Evolutionary conservation across 495 filamentous ascomycete species (phyloP).

Genomic region (Hyaloscypha bicolor): DNA sequence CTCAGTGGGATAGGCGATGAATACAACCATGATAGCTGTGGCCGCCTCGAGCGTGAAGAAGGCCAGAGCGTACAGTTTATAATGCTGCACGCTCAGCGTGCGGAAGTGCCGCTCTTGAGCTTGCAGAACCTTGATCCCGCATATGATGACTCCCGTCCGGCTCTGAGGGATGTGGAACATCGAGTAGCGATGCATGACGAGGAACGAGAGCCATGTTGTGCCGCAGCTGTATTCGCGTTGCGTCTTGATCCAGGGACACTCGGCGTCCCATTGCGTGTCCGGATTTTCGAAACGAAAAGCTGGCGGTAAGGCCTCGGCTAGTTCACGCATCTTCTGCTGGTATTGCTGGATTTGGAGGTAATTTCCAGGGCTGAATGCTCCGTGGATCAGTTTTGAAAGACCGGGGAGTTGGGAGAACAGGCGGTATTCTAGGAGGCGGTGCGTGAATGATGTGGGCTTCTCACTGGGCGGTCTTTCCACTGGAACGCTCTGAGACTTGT

Average conservation of each 20-base stretch:
- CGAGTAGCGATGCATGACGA: neutral
- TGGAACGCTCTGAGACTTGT: neutral
- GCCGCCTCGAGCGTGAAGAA: neutral
- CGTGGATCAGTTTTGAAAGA: neutral
- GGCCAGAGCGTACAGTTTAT: neutral
- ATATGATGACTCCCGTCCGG: neutral
- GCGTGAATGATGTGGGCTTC: neutral
- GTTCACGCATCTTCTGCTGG: neutral
- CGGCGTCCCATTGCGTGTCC: neutral
- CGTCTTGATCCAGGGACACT: constrained; percentile 1
- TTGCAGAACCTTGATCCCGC: neutral
- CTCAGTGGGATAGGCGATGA: neutral
- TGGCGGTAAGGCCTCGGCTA: neutral
- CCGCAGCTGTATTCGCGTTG: neutral
- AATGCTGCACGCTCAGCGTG: neutral
- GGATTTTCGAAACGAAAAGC: neutral
- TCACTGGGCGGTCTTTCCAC: neutral
- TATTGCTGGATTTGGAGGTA: neutral
- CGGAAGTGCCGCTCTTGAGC: neutral
- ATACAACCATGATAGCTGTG: neutral
- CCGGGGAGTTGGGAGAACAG: neutral
- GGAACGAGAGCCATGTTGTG: neutral
- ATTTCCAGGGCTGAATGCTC: neutral
- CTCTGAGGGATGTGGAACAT: neutral
- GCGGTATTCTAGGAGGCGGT: neutral